Evolutionary conservation across 2,329 filamentous ascomycete species (phyloP), one percentile per base, ranked within the genome.

Genomic region (Penicillium sp.): DNA sequence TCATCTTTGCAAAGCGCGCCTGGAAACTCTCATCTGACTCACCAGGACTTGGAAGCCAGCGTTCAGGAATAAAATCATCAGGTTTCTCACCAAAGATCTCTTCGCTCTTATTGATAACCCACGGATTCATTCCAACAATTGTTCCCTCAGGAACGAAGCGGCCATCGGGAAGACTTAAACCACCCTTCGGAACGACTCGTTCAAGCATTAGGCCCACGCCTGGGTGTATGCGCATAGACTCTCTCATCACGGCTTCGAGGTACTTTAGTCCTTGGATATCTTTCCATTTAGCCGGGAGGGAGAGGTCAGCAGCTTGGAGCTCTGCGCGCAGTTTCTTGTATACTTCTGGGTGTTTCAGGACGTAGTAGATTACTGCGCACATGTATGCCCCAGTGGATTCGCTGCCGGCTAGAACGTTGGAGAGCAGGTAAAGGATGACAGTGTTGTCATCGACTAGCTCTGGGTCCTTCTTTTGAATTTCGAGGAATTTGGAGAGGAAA

Each of bases 11-110:
- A 33, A 61, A 59, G 4, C 63, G 60, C 9, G 42, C 44, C 19
- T 62, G 35, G 19, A 51, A 63, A 3, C 46, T 45, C 11, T 63
- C 58, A 4, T 53, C 52, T 3, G 60, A 21, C 50, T 68, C 65
- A 1, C 13, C 50, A 0, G 54, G 16, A 5, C 16, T 10, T 27
- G 57, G 57, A 10, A 73, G 60, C 71, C 70, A 74, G n/a, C 72
- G 64, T 11, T 66, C 64, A 14, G 72, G 72, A 11, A 58, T 44
- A 46, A 57, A 93, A 0, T 69, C 73, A 45, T 91, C 85, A 0
- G 85, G 84, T 59, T 92, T 86, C 0, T 78, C 70, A 2, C 89
- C 89, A 65, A 90, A 93, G 29, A 92, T 78, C 54, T 87, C 85
- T 5, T 81, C 79, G 2, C 86, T 81, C 3, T 87, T 82, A 66